phyloP scores from a whole-genome alignment of 495 filamentous ascomycete genomes.

The Pseudomonodictys pantanalensis region DNA sequence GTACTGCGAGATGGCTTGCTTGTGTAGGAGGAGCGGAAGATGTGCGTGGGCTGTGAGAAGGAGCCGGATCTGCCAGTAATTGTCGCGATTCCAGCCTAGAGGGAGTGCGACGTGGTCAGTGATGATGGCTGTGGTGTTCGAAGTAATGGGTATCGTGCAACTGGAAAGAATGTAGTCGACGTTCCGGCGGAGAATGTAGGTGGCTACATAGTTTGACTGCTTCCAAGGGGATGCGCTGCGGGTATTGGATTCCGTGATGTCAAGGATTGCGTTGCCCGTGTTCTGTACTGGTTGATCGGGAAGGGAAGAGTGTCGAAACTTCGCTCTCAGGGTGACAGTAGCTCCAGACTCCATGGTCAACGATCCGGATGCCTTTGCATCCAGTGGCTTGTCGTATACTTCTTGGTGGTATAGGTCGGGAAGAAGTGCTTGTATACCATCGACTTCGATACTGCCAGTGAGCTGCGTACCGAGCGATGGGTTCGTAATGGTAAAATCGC shows the following conservation, averaged over 20 bases:
- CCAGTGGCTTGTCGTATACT: background rate
- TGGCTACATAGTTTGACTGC: background rate
- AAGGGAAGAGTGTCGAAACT: background rate
- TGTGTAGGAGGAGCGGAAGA: background rate
- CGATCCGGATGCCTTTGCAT: background rate
- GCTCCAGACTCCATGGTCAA: background rate
- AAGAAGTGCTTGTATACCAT: background rate
- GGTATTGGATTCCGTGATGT: too few relatives aligned
- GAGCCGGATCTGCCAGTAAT: background rate
- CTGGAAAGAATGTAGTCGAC: background rate
- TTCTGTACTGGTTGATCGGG: too few relatives aligned
- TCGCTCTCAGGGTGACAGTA: background rate
- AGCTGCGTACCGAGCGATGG: background rate
- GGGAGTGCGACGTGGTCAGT: background rate
- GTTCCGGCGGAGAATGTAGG: background rate
- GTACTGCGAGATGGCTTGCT: background rate
- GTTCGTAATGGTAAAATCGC: background rate
- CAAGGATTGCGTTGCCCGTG: too few relatives aligned
- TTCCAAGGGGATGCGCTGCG: too few relatives aligned
- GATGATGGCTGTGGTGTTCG: background rate
- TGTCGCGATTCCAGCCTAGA: background rate
- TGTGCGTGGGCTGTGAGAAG: background rate
- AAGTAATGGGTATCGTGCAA: background rate
- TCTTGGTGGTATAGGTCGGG: background rate
- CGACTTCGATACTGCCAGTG: background rate